A percentile compares a stretch with the other conserved stretches of the same genome.
phyloP scores from a whole-genome alignment of 2,329 filamentous ascomycete species.

The Botrytis medusae region DNA sequence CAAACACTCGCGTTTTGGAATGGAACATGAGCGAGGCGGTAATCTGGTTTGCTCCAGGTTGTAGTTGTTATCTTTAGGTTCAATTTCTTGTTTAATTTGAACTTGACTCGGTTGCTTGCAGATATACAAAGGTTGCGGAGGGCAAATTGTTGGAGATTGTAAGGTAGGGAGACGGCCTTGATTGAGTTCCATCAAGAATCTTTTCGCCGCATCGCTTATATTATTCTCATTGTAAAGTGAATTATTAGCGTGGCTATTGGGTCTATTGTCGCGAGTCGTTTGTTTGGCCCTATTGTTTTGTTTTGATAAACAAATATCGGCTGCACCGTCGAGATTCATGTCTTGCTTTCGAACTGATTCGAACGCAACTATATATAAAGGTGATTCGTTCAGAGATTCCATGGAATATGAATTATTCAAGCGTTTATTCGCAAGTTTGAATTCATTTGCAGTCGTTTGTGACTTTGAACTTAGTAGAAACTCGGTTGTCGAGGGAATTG shows the following conservation, averaged over 20 bases:
- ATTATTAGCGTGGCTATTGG: background rate
- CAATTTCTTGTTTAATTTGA: conserved; percentile 19
- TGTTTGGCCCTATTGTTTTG: conserved; percentile 1
- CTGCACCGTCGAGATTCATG: conserved; percentile 17
- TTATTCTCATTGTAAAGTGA: conserved; percentile 6
- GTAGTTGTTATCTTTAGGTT: conserved; percentile 19
- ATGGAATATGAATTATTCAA: background rate
- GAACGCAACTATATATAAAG: background rate
- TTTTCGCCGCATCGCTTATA: background rate
- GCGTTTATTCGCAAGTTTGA: background rate
- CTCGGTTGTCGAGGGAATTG: conserved; percentile 8
- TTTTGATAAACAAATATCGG: conserved; percentile 15
- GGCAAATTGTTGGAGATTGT: conserved; percentile 17
- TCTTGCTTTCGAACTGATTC: background rate
- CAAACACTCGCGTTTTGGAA: background rate
- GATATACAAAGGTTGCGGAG: conserved; percentile 28
- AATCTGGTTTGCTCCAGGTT: conserved; percentile 8
- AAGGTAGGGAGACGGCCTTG: conserved; percentile 16
- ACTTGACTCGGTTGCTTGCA: conserved; percentile 28
- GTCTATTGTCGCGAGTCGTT: conserved; percentile 13
- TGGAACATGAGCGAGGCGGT: conserved; percentile 19
- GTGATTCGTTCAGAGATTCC: background rate
- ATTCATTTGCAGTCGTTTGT: background rate
- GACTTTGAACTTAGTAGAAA: background rate
- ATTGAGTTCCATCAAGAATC: conserved; percentile 22